Percentiles rank a stretch among this genome's conserved stretches.
phyloP scores from a whole-genome alignment of 2,329 filamentous ascomycete species.

The Helotiales sp. region DNA sequence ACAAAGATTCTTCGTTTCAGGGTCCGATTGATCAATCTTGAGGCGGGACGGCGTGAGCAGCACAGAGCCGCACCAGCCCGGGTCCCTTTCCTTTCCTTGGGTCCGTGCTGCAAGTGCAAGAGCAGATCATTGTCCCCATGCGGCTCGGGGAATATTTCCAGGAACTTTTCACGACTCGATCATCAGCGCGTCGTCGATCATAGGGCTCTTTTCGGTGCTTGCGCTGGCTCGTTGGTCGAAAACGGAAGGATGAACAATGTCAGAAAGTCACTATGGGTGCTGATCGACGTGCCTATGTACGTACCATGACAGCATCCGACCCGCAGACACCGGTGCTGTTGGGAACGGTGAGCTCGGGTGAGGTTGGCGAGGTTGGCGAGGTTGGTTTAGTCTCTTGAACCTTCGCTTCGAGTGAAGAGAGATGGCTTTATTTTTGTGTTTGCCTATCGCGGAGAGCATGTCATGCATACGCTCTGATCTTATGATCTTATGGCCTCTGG shows the following conservation, averaged over 20 bases:
- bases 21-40: not conserved
- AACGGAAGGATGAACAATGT: not conserved
- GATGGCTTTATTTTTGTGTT: not conserved
- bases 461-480: not conserved
- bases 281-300: not conserved
- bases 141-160: slow-evolving; percentile 1
- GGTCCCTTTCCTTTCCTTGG: not conserved
- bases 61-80: not conserved
- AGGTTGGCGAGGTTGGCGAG: not conserved
- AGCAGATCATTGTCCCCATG: not conserved
- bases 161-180: not conserved
- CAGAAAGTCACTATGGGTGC: not conserved
- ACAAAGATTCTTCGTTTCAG: not conserved
- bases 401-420: not conserved
- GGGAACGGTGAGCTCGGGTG: no score
- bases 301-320: not conserved
- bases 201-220: not conserved
- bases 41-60: not conserved
- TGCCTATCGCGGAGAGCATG: not conserved
- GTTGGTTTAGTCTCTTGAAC: not conserved
- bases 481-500: no score
- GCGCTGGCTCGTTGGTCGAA: not conserved
- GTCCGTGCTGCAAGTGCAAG: no score
- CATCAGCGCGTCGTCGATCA: not conserved
- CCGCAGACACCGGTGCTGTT: not conserved